Evolutionary conservation across 305 asterid genomes (phyloP), one percentile per base, ranked within the genome.

Genomic region (Euphrasia arctica): DNA sequence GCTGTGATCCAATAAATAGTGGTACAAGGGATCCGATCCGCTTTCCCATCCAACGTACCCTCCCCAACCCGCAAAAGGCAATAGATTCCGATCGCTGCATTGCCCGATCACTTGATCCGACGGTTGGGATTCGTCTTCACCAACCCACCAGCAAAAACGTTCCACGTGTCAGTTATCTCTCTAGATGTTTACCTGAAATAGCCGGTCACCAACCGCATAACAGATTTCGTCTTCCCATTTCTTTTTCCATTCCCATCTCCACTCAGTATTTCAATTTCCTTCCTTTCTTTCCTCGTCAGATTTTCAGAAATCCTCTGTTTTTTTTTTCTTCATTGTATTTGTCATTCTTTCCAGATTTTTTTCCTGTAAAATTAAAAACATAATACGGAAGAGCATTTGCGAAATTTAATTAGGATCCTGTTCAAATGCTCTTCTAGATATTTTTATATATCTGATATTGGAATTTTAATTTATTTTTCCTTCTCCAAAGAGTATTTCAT

Each of bases 161-260:
- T 61, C 69, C 80, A 78, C 84, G 82, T 82, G 50, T 11, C 76
- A 15, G 69, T 57, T 5, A 49, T n/a, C 7, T 13, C 15, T 13
- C 8, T 14, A 32, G 4, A 28, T 56, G 32, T 39, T 36, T 52
- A 74, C 84, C 75, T 73, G 42, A 55, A n/a, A 34, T 74, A 67
- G 62, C 82, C 84, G 82, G 85, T 81, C 66, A 70, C 85, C 82
- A 71, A 75, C 83, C 48, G 72, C 74, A 64, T 13, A 48, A 64
- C 60, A 77, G 64, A 66, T 70, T 62, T 50, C 49, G 68, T 8
- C 29, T n/a, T 3, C 56, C 27, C 12, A 22, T 60, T 41, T 11
- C 12, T 61, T 68, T 54, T 7, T 64, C 52, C 28, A 25, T 47
- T 45, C 34, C 41, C 41, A 48, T 5, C 10, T 43, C 42, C 54